Evolutionary conservation across 192 early-diverging fungal species (phyloP).

Genomic region (Chytriomyces hyalinus): DNA sequence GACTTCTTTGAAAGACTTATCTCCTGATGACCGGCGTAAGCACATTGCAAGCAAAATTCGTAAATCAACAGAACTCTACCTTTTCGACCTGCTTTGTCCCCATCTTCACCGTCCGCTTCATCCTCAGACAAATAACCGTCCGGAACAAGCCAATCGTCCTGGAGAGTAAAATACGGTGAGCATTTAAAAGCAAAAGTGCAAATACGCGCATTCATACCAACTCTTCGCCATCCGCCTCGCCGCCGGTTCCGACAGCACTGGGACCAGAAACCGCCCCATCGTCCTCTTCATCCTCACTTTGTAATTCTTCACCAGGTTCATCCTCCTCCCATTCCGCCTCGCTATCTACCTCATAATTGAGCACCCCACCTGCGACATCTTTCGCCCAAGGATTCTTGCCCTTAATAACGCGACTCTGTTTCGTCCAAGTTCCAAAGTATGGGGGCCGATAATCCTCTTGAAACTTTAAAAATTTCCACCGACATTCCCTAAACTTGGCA

Average conservation of each 20-base stretch:
- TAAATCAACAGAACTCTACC: neutral
- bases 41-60: no score
- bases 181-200: neutral
- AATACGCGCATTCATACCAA: conserved; percentile 57
- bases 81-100: neutral
- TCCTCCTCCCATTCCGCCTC: conserved; percentile 87
- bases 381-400: conserved; percentile 66
- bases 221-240: conserved; percentile 61
- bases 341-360: conserved; percentile 89
- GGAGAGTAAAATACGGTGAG: neutral
- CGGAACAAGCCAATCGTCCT: conserved; percentile 84
- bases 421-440: conserved; percentile 85
- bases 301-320: conserved; percentile 86
- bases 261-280: conserved; percentile 38
- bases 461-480: conserved; percentile 73
- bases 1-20: neutral
- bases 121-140: conserved; percentile 86
- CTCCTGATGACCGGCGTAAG: neutral
- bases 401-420: conserved; percentile 56
- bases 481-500: conserved; percentile 11
- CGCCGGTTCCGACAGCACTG: conserved; percentile 19
- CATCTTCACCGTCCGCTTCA: conserved; percentile 57
- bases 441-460: conserved; percentile 72
- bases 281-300: conserved; percentile 78
- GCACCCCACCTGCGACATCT: conserved; percentile 52